phyloP scores from a whole-genome alignment of 1,139 yeast genomes.

The Eremothecium cymbalariae region DNA sequence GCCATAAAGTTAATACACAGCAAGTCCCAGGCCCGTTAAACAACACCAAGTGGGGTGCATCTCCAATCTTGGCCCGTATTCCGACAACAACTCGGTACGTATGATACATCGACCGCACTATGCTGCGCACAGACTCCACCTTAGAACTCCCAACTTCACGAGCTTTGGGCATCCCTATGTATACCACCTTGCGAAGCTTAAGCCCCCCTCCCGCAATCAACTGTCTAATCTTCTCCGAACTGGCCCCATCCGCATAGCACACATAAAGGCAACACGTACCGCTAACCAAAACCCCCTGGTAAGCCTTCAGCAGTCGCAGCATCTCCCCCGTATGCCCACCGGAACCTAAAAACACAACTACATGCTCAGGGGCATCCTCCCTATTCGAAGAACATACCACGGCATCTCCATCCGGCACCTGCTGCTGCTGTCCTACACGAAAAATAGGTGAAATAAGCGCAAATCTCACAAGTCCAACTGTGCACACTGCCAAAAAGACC shows the following conservation, averaged over 20 bases:
- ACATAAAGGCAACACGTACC: conserved; percentile 22
- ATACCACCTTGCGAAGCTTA: conserved; percentile 24
- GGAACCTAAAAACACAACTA: conserved; percentile 58
- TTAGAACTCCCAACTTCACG: conserved; percentile 42
- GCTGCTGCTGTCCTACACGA: too few relatives aligned
- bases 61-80: conserved; percentile 15
- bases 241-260: conserved; percentile 27
- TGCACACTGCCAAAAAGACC: too few relatives aligned
- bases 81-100: conserved; percentile 16
- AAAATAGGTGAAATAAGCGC: too few relatives aligned
- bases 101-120: conserved; percentile 17
- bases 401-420: too few relatives aligned
- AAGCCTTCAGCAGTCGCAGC: conserved; percentile 52
- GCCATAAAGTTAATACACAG: conserved; percentile 55
- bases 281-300: conserved; percentile 29
- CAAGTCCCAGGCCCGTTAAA: conserved; percentile 95
- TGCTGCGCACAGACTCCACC: conserved; percentile 16
- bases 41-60: conserved; percentile 36
- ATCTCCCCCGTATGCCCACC: conserved; percentile 98
- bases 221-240: conserved; percentile 22
- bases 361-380: too few relatives aligned
- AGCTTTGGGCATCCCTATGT: conserved; percentile 55
- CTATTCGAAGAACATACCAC: too few relatives aligned
- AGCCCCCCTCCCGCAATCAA: conserved; percentile 32
- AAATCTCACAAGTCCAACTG: too few relatives aligned